Conservation (phyloP, 2,329 filamentous ascomycete genomes). For the Arthrobotrys entomopaga region DNA sequence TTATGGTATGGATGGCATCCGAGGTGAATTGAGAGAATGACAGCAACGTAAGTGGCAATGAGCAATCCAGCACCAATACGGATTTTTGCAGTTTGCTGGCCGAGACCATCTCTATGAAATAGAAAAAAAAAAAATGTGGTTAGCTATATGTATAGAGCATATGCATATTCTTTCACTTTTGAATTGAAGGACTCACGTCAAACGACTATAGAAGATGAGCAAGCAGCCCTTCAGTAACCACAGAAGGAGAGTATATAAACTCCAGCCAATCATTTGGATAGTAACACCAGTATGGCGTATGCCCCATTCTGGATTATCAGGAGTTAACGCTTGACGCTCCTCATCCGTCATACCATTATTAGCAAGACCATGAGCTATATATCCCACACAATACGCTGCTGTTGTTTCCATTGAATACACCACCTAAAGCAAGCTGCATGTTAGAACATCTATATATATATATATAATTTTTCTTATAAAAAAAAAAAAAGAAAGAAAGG, state of each 20-base stretch:
- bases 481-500: no score
- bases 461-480: no score
- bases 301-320: constrained; percentile 64
- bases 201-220: constrained; percentile 68
- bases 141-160: constrained; percentile 11
- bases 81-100: constrained; percentile 64
- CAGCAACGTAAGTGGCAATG: constrained; percentile 65
- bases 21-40: constrained; percentile 66
- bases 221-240: constrained; percentile 69
- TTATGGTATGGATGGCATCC: constrained; percentile 67
- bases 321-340: constrained; percentile 64
- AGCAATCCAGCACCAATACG: constrained; percentile 67
- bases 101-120: constrained; percentile 61
- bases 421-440: constrained; percentile 61
- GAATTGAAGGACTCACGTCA: constrained; percentile 63
- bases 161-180: background rate
- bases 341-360: constrained; percentile 70
- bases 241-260: constrained; percentile 67
- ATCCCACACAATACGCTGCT: constrained; percentile 66
- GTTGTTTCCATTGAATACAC: constrained; percentile 67
- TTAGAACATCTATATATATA: no score
- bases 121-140: background rate
- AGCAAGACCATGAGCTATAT: constrained; percentile 66
- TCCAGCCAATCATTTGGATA: constrained; percentile 68
- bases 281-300: constrained; percentile 68